Percentiles rank a stretch among this genome's conserved stretches.
These are phyloP conservation scores for Ceratocystis lukuohia DNA, from an alignment of 2,329 filamentous ascomycete species.

Conservation along the genomic window DNA sequence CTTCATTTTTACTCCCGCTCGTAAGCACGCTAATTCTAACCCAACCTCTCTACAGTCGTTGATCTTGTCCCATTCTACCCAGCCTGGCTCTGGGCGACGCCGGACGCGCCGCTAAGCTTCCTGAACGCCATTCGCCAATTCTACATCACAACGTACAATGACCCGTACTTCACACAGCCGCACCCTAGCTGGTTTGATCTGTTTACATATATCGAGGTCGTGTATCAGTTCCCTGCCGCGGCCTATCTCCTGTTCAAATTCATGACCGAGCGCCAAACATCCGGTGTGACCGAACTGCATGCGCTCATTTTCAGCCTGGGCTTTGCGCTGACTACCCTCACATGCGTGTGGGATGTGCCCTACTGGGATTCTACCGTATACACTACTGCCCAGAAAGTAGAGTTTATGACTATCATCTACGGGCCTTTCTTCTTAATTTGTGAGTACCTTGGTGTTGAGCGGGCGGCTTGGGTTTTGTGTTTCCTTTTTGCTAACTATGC, in stretches of 20 bases:
- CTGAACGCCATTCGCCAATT: constrained; percentile 33
- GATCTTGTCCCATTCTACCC: constrained; percentile 44
- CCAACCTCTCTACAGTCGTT: constrained; percentile 30
- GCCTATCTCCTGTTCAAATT: constrained; percentile 35
- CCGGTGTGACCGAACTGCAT: constrained; percentile 35
- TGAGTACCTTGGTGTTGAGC: constrained; percentile 28
- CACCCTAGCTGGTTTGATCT: constrained; percentile 38
- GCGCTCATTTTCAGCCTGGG: constrained; percentile 39
- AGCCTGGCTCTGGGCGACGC: constrained; percentile 30
- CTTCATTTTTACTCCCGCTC: not conserved
- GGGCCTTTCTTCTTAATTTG: constrained; percentile 40
- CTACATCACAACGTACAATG: constrained; percentile 38
- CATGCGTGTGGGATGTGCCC: constrained; percentile 38
- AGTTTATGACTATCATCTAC: constrained; percentile 37
- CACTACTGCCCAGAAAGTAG: constrained; percentile 32
- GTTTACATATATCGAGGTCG: constrained; percentile 37
- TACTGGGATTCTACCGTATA: constrained; percentile 37
- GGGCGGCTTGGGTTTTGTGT: not conserved
- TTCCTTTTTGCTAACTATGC: not conserved
- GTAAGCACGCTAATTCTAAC: not conserved
- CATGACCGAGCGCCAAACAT: constrained; percentile 21
- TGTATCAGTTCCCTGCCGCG: constrained; percentile 38
- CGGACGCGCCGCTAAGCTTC: constrained; percentile 35
- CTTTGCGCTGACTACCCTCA: constrained; percentile 37
- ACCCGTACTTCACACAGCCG: constrained; percentile 34